phyloP scores from a whole-genome alignment of 2,329 filamentous ascomycete genomes.

The Aureobasidium pullulans region DNA sequence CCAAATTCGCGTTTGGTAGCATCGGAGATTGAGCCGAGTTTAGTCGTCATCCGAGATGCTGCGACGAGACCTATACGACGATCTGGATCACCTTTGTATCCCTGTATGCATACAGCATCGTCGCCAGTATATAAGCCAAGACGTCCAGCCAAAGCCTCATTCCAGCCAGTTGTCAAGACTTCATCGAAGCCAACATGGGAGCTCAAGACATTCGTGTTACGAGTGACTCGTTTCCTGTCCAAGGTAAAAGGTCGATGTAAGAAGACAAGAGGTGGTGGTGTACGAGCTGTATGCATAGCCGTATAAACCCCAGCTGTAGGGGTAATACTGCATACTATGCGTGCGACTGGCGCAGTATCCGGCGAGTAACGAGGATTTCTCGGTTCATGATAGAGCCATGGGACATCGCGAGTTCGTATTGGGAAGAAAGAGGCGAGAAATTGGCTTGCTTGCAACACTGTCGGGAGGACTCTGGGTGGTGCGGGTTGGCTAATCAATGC shows the following conservation, averaged over 20 bases:
- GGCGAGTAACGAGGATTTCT: neutral
- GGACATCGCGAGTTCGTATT: slow-evolving; percentile 5
- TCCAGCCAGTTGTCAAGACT: slow-evolving; percentile 33
- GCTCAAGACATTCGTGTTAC: neutral
- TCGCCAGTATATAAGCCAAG: slow-evolving; percentile 24
- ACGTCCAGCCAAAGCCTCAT: slow-evolving; percentile 26
- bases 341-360: neutral
- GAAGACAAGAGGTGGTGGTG: slow-evolving; percentile 1
- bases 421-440: slow-evolving; percentile 12
- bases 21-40: neutral
- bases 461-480: neutral
- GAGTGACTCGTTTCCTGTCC: neutral
- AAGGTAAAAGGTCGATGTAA: slow-evolving; percentile 12
- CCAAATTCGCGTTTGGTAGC: slow-evolving; percentile 10
- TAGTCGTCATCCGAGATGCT: slow-evolving; percentile 14
- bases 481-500: neutral
- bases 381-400: slow-evolving; percentile 10
- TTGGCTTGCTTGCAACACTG: neutral
- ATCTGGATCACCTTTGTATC: slow-evolving; percentile 32
- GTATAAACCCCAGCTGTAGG: slow-evolving; percentile 12
- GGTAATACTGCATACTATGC: slow-evolving; percentile 7
- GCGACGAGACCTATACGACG: slow-evolving; percentile 33
- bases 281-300: neutral
- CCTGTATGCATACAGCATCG: slow-evolving; percentile 28
- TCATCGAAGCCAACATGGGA: slow-evolving; percentile 27